Base-by-base conservation (phyloP, 148 eudicot species). In the Vaccinium vitisidaea region DNA sequence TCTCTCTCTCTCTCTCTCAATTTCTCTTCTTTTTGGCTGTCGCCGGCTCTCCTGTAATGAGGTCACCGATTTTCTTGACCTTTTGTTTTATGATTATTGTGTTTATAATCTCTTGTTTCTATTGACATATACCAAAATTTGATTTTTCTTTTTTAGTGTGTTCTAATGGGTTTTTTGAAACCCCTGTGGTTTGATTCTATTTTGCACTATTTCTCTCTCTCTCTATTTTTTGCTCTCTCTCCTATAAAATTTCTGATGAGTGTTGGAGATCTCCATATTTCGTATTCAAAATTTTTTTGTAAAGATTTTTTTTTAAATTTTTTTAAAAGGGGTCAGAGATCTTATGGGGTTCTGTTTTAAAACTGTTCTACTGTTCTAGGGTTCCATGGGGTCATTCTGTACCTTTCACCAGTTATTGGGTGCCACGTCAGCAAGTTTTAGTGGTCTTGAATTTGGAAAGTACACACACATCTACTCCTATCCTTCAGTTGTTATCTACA, bases 331-430 rank as follows among this genome's bases (percentile, higher is more conserved):
- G 32, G 32, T 49, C n/a, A 3, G 54, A 76, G 53, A 75, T 49
- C 21, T 76, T 49, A 18, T 23, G 15, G 80, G 8, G 30, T 63
- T 78, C 21, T 32, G 53, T 54, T 79, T 58, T 43, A 21, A 46
- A 80, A 80, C 50, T 58, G 71, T 61, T 25, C 10, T 27, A 43
- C 23, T 43, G 25, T 18, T 67, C 52, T 81, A 81, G 83, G 84
- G 84, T 67, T 82, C 59, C 77, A 27, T 49, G 50, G 76, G 75
- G 61, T 81, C 71, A 58, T 14, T 19, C n/a, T 13, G 5, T 15
- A 43, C 32, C 39, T 36, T 67, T 48, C 13, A 67, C 77, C 83
- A 80, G 7, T 80, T 39, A 13, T 56, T 12, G 61, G 50, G 16
- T 1, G 71, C 71, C 83, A 80, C 71, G 50, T 80, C 53, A 21